phyloP scores from a whole-genome alignment of 768 basidiomycete species.

The Panus rudis region DNA sequence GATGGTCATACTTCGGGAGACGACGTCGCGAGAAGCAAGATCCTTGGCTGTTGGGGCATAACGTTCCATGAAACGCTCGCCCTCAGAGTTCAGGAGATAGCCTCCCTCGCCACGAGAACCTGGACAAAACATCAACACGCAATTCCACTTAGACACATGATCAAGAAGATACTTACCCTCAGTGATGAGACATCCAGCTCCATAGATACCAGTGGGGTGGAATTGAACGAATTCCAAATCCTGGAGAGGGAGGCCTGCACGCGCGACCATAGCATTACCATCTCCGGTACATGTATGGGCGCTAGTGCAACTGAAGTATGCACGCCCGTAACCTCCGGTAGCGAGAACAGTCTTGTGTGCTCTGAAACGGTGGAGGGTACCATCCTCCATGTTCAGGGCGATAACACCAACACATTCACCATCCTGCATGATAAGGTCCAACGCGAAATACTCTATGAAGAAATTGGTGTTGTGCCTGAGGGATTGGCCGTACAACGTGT shows the following conservation, averaged over 20 bases:
- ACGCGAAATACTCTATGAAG: slow-evolving; percentile 99
- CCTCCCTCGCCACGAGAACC: slow-evolving; percentile 99
- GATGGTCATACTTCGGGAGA: slow-evolving; percentile 98
- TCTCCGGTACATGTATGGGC: slow-evolving; percentile 99
- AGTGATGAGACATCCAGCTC: slow-evolving; percentile 97
- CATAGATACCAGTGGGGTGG: slow-evolving; percentile 99
- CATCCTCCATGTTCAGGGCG: slow-evolving; percentile 99
- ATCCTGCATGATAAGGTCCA: slow-evolving; percentile 97
- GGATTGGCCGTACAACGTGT: slow-evolving; percentile 98
- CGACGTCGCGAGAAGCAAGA: slow-evolving; percentile 98
- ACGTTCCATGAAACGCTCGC: slow-evolving; percentile 99
- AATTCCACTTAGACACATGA: slow-evolving; percentile 1
- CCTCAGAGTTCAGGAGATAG: slow-evolving; percentile 95
- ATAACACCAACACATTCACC: slow-evolving; percentile 99
- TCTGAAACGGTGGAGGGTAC: slow-evolving; percentile 97
- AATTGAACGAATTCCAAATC: slow-evolving; percentile 99
- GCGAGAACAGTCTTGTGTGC: slow-evolving; percentile 97
- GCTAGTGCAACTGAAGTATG: slow-evolving; percentile 98
- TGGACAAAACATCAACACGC: slow-evolving; percentile 22
- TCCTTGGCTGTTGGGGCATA: slow-evolving; percentile 99
- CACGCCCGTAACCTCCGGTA: slow-evolving; percentile 95
- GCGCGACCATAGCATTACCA: slow-evolving; percentile 96
- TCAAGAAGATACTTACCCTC: slow-evolving; percentile 54
- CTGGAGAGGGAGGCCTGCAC: slow-evolving; percentile 94
- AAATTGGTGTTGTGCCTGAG: slow-evolving; percentile 99